Conservation (phyloP, 495 filamentous ascomycete species). For the Penicillium ochrochloron region DNA sequence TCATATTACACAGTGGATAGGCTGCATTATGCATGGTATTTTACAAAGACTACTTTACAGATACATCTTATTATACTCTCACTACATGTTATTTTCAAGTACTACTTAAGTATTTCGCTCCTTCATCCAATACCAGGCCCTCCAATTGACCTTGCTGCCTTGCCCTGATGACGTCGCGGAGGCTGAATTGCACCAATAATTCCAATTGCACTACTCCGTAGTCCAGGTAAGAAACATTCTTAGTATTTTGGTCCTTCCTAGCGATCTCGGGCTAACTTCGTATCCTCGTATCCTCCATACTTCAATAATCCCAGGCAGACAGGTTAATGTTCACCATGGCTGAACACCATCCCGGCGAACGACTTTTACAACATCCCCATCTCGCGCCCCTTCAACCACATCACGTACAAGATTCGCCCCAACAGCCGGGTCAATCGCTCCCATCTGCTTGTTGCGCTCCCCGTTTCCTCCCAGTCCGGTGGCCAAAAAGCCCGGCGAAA, state of each 20-base stretch:
- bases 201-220: not conserved
- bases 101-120: not conserved
- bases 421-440: not conserved
- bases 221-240: not conserved
- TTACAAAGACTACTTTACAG: not conserved
- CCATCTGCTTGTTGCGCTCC: slow-evolving; percentile 18
- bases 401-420: not conserved
- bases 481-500: slow-evolving; percentile 54
- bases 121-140: slow-evolving; percentile 2
- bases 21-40: not conserved
- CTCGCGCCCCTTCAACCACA: slow-evolving; percentile 38
- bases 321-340: slow-evolving; percentile 41
- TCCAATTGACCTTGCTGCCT: slow-evolving; percentile 11
- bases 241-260: not conserved
- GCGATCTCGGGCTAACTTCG: not conserved
- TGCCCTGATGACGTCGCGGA: slow-evolving; percentile 18
- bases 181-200: not conserved
- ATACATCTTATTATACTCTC: no score
- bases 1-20: not conserved
- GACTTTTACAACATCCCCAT: slow-evolving; percentile 4
- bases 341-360: slow-evolving; percentile 31
- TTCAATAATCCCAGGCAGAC: slow-evolving; percentile 51
- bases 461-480: slow-evolving; percentile 25
- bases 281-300: not conserved
- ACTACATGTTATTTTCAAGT: no score